Base-by-base conservation (phyloP, 2,329 filamentous ascomycete species). In the Blastomyces gilchristii region DNA sequence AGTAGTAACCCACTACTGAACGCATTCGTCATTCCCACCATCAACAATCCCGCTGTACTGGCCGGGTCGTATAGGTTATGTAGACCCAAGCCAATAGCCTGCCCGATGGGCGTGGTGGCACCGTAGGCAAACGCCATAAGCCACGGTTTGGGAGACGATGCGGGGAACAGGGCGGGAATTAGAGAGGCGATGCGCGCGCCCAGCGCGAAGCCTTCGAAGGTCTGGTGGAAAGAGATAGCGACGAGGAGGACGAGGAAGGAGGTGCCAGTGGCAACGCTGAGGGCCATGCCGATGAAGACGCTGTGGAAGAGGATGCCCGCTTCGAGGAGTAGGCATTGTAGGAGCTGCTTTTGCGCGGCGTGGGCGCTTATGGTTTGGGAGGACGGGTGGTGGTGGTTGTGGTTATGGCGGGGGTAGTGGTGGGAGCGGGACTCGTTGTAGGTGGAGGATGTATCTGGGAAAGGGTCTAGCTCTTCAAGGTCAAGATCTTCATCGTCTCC, bases 11-110 rank as follows among this genome's bases (percentile, higher is more conserved):
- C 91, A 60, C 87, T 87, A 11, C 88, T 91, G 60, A 95, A 88
- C 49, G 89, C 90, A 70, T 96, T 95, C 82, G 93, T 94, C 71
- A 92, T 85, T 8, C 91, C 91, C 6, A 95, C 90, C 77, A 93
- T 87, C 34, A 95, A 77, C 58, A 95, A 76, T 0, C 91, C 90
- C 0, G 85, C 84, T 71, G 90, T 83, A 69, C 87, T 90, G 69
- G 84, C 82, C 1, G 91, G 90, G 67, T 91, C 89, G 74, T 95
- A 95, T 66, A 94, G 77, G 45, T 85, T 86, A 74, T 94, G 89
- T 25, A 93, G 82, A 3, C 88, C 77, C 12, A 96, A 79, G 0
- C 91, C 91, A 62, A 95, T 89, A 1, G 89, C 90, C 72, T 95
- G 90, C 9, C 91, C 91, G 22, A 94, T 79, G 0, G 91, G 91